A percentile compares a stretch with the other conserved stretches of the same genome.
phyloP scores from a whole-genome alignment of 805 yeast genomes.

The Ogataea ganodermae region DNA sequence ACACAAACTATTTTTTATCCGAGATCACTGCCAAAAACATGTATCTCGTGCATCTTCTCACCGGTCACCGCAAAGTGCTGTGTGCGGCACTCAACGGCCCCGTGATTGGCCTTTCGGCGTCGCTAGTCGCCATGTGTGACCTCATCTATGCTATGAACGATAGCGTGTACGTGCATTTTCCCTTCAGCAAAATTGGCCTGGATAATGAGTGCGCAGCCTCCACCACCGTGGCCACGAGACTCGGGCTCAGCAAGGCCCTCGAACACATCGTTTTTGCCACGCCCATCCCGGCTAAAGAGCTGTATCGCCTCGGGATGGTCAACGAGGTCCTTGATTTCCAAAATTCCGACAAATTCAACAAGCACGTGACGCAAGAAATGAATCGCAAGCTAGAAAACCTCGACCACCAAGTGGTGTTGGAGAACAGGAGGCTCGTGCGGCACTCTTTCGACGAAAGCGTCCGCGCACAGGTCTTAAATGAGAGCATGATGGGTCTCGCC shows the following conservation, averaged over 20 bases:
- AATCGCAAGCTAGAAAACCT: slow-evolving; percentile 41
- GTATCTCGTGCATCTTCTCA: slow-evolving; percentile 64
- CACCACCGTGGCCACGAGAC: slow-evolving; percentile 63
- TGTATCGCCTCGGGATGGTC: slow-evolving; percentile 59
- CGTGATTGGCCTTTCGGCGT: slow-evolving; percentile 76
- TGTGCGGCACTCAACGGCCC: slow-evolving; percentile 85
- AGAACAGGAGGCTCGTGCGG: slow-evolving; percentile 47
- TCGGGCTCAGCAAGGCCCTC: slow-evolving; percentile 71
- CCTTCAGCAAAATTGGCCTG: slow-evolving; percentile 81
- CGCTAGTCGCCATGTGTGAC: slow-evolving; percentile 75
- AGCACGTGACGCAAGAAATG: slow-evolving; percentile 39
- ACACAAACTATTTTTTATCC: slow-evolving; percentile 28
- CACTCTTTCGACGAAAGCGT: slow-evolving; percentile 35
- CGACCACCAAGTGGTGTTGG: slow-evolving; percentile 45
- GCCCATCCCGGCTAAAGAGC: slow-evolving; percentile 61
- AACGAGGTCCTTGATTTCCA: slow-evolving; percentile 53
- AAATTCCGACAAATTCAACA: slow-evolving; percentile 45
- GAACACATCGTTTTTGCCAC: slow-evolving; percentile 72
- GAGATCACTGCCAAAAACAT: slow-evolving; percentile 61
- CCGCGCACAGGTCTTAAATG: slow-evolving; percentile 59
- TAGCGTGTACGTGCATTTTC: slow-evolving; percentile 60
- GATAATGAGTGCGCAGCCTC: slow-evolving; percentile 82
- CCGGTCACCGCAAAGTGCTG: slow-evolving; percentile 69
- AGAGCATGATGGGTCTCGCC: slow-evolving; percentile 65
- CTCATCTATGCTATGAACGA: slow-evolving; percentile 67